A percentile compares a stretch with the other conserved stretches of the same genome.
Evolutionary conservation across 2,329 filamentous ascomycete species (phyloP).

Genomic region (Penicillium sp.): DNA sequence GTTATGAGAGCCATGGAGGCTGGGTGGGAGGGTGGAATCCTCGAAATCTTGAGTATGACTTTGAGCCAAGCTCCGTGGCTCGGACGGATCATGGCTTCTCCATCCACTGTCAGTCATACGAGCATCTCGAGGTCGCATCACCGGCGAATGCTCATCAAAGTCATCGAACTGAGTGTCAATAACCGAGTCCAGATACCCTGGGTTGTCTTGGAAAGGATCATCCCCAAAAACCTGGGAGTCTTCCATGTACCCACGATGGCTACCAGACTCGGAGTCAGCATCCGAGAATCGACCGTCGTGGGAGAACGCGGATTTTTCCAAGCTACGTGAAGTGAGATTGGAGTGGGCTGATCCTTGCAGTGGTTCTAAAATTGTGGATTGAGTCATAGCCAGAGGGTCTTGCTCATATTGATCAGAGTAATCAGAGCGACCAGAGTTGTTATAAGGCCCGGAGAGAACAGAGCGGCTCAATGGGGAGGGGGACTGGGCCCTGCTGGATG

Average conservation of each 20-base stretch:
- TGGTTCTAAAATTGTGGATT: constrained; percentile 41
- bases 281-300: constrained; percentile 46
- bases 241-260: constrained; percentile 25
- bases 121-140: constrained; percentile 11
- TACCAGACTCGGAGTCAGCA: constrained; percentile 41
- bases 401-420: constrained; percentile 23
- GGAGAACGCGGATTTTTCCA: constrained; percentile 37
- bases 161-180: constrained; percentile 38
- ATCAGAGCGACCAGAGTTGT: not conserved
- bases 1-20: not conserved
- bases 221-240: constrained; percentile 31
- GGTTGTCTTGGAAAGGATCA: constrained; percentile 38
- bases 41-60: constrained; percentile 1
- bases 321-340: not conserved
- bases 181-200: constrained; percentile 41
- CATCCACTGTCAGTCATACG: constrained; percentile 9
- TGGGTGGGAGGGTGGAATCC: not conserved
- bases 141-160: constrained; percentile 30
- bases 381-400: constrained; percentile 36
- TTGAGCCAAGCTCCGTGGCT: constrained; percentile 15
- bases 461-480: constrained; percentile 27
- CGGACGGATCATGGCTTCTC: constrained; percentile 20
- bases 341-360: constrained; percentile 14
- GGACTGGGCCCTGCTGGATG: constrained; percentile 31
- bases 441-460: not conserved